phyloP scores from a whole-genome alignment of 371 early-diverging fungal genomes.

The Mortierella sp. region DNA sequence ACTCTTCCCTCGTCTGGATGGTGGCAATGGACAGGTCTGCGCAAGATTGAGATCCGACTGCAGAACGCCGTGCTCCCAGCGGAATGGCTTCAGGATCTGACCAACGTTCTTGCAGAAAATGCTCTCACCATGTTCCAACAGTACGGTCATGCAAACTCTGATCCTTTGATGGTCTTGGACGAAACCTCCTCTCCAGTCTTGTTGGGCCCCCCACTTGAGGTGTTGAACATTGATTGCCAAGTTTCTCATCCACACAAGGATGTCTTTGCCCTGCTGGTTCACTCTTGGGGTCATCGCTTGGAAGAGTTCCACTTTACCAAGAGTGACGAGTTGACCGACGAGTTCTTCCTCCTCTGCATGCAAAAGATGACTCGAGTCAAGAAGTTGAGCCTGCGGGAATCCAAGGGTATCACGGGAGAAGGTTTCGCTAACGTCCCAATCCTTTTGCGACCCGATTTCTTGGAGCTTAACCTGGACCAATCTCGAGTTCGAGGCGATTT shows the following conservation, averaged over 20 bases:
- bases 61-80: constrained; percentile 14
- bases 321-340: constrained; percentile 36
- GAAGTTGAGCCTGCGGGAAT: constrained; percentile 33
- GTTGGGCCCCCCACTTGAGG: constrained; percentile 26
- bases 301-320: constrained; percentile 31
- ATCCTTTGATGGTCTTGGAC: not conserved
- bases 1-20: constrained; percentile 13
- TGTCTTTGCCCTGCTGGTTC: constrained; percentile 22
- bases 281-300: constrained; percentile 19
- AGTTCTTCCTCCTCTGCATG: constrained; percentile 29
- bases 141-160: not conserved
- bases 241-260: constrained; percentile 41
- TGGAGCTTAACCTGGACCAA: constrained; percentile 32
- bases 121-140: constrained; percentile 3
- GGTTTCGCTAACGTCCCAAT: constrained; percentile 15
- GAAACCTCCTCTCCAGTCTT: not conserved
- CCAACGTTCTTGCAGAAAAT: constrained; percentile 9
- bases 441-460: constrained; percentile 22
- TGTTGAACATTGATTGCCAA: constrained; percentile 25
- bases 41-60: constrained; percentile 25
- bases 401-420: constrained; percentile 38
- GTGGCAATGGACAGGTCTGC: constrained; percentile 30
- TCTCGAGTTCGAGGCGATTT: constrained; percentile 36
- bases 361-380: constrained; percentile 23
- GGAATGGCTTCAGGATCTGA: constrained; percentile 34